Base-by-base conservation (phyloP, 805 yeast genomes). In the Candida vartiovaarae region DNA sequence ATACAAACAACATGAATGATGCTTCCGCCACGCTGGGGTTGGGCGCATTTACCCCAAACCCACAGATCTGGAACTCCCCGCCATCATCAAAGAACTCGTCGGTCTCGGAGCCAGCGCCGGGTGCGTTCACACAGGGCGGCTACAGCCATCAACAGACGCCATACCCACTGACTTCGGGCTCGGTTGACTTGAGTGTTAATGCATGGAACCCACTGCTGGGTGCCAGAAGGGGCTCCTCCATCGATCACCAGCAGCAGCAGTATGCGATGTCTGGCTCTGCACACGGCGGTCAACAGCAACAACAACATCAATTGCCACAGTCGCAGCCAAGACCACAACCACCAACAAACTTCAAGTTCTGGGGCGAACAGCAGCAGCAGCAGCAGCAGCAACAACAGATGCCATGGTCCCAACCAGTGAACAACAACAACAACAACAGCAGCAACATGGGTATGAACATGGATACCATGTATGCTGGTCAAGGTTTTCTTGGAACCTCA, bases 151-250 rank as follows among this genome's bases (percentile, higher is more conserved):
- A 15, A 15, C 20, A 15, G 20, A 15, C 20, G 20, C 20, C 20
- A 15, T 15, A 15, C 20, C 20, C 20, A 15, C 20, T 15, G 20
- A 15, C 20, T 15, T 15, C 20, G 20, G 20, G 20, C 20, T 15
- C 20, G 20, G 20, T 15, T 15, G 20, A 15, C 20, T 15, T 15
- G 20, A 15, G 20, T 15, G 20, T 15, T 15, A 15, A 15, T 15
- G 20, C 20, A 15, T 28, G 30, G 30, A 28, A 9, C 9, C 9
- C 30, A 9, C 29, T 43, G 28, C 27, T 43, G n/a, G 50, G 46
- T 4, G 24, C 49, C 15, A 49, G 59, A 47, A 46, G 53, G 23
- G 45, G 45, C 29, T 53, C 55, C 2, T 44, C 44, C 27, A 40
- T 48, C 6, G 48, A 44, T 15, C 38, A 35, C 15, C 29, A 36